Base-by-base conservation (phyloP, 1,284 basidiomycete species). In the Leccinum griseonigrum region DNA sequence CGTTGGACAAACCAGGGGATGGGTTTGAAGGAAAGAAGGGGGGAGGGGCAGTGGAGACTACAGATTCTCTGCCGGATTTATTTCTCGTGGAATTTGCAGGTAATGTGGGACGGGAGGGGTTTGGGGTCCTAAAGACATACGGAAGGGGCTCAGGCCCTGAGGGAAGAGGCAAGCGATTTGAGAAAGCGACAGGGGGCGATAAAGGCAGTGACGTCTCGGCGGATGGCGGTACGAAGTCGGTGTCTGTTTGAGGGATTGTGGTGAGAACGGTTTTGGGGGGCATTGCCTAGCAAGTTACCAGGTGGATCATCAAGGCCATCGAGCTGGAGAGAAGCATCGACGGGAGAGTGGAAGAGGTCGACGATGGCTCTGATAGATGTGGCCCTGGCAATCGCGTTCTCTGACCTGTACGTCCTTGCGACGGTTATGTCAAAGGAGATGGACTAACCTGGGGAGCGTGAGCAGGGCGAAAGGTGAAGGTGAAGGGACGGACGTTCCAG, bases 351-450 rank as follows among this genome's bases (percentile, higher is more conserved):
- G 74, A 90, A 95, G n/a, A 94, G 81, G 60, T 86, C 81, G 61
- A 94, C 78, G 40, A 90, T 67, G 0, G 88, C 80, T 46, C 83
- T 81, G 53, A 97, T 75, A 74, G 97, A 97, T 14, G 77, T 77
- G 6, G 79, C 71, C 72, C 95, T 93, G 65, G 96, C 92, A 14
- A 74, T 73, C 38, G 83, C 74, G 58, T 83, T 83, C 71, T 95
- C 94, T 0, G 93, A 97, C 69, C 81, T 83, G 77, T 97, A 97
- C 18, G 91, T 88, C 73, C 94, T 85, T 14, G 91, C 87, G 64
- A 97, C 83, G 1, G 90, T 91, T 60, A 97, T 83, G 64, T 88
- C 90, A 75, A 97, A 92, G 28, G 83, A 79, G 22, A 79, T 69
- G n/a, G 87, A 79, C 90, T 92, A 18, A 18, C n/a, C 43, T 10